Evolutionary conservation across 2,329 filamentous ascomycete species (phyloP), one percentile per base, ranked within the genome.

Genomic region (Aurifilum marmelostoma): DNA sequence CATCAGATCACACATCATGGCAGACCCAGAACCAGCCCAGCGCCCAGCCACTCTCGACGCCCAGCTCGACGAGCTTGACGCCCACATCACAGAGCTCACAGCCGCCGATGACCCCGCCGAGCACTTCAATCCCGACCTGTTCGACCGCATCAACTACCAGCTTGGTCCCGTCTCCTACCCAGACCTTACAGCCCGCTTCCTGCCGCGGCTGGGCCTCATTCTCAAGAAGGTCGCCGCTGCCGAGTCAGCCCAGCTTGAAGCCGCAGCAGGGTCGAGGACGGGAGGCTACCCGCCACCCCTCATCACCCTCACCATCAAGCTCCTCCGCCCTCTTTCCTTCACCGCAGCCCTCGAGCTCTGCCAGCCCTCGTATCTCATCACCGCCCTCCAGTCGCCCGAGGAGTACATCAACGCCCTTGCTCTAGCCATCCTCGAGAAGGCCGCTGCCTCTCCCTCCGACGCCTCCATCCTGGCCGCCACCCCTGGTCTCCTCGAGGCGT

Each of bases 381-480:
- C 81, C 50, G 87, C 87, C 32, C 79, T 90, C 21, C 76, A 77
- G 61, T 88, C 87, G 1, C 83, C 85, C 1, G 80, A 86, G 0
- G 82, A 87, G 0, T 84, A 86, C 2, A 86, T 85, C 39, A 88
- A 88, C 74, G 78, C 88, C 21, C 83, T 90, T 32, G 87, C 83
- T 73, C 81, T 90, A 73, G 78, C 82, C 66, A 80, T 90, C 66
- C 74, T 90, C 37, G 80, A 85, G 70, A 90, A 89, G 73, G 87
- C 86, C 4, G 78, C 84, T 29, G 75, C 76, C 21, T 79, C 79
- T 3, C 82, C 85, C 16, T 76, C 79, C 64, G 84, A 88, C 63
- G 82, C 83, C 41, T 81, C 83, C 50, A 82, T 85, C 43, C 77
- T 90, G 6, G 83, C 83, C 60, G 80, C 79, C 52, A 81, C 87